These are phyloP conservation scores for Colletotrichum godetiae DNA, from an alignment of 2,329 filamentous ascomycete genomes.

Conservation along the genomic window DNA sequence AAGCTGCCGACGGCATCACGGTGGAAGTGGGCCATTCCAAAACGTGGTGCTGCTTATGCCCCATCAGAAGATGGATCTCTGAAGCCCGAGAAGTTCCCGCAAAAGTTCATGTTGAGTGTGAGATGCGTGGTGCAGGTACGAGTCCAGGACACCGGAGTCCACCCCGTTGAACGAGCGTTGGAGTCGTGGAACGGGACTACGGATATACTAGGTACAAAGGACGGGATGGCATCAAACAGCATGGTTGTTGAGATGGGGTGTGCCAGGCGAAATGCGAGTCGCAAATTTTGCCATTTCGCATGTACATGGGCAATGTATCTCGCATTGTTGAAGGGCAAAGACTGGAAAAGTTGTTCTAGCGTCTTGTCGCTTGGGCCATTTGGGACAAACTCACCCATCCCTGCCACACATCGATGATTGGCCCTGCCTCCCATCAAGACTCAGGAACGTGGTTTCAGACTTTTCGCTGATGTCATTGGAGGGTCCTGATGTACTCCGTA, in stretches of 20 bases:
- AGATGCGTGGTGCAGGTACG: neutral
- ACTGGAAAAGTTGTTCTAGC: constrained; percentile 32
- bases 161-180: neutral
- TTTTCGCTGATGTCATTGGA: constrained; percentile 33
- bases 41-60: constrained; percentile 21
- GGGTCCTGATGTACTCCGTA: constrained; percentile 27
- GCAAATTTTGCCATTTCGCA: constrained; percentile 15
- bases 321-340: constrained; percentile 5
- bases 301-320: constrained; percentile 1
- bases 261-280: constrained; percentile 17
- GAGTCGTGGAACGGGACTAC: too few relatives aligned
- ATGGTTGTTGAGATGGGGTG: neutral
- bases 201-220: neutral
- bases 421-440: constrained; percentile 8
- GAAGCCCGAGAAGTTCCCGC: constrained; percentile 28
- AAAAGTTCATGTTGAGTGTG: neutral
- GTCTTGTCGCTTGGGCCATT: constrained; percentile 10
- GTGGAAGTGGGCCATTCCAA: constrained; percentile 11
- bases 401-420: constrained; percentile 25
- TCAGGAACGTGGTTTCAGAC: constrained; percentile 35
- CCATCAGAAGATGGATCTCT: constrained; percentile 15
- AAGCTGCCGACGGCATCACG: constrained; percentile 1
- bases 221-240: neutral
- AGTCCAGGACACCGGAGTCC: neutral
- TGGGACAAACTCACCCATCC: neutral